Percentiles rank a stretch among this genome's conserved stretches.
phyloP scores from a whole-genome alignment of 2,329 filamentous ascomycete genomes.

The Colletotrichum tabaci region DNA sequence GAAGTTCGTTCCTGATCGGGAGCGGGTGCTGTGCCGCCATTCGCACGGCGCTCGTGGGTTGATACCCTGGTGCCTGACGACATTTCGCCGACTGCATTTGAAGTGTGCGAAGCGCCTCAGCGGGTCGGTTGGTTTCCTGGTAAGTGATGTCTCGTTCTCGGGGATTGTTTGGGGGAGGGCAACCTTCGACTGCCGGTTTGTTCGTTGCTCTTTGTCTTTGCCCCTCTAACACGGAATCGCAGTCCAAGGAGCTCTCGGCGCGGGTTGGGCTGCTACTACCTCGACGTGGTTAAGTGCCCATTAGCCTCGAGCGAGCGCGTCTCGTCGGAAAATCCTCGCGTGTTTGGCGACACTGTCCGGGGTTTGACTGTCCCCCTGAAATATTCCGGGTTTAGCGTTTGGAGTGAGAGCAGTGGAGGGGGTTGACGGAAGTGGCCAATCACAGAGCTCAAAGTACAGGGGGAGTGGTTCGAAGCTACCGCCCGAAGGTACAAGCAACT shows the following conservation, averaged over 20 bases:
- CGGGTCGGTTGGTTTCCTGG: background rate
- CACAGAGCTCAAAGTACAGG: constrained; percentile 32
- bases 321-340: constrained; percentile 43
- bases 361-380: constrained; percentile 26
- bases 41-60: constrained; percentile 59
- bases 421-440: constrained; percentile 12
- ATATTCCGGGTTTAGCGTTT: constrained; percentile 36
- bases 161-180: background rate
- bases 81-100: constrained; percentile 59
- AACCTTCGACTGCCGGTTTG: background rate
- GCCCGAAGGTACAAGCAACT: background rate
- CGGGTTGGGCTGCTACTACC: constrained; percentile 20
- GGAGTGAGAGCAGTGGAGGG: constrained; percentile 18
- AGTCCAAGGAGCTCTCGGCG: constrained; percentile 11
- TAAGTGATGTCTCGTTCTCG: background rate
- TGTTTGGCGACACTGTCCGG: constrained; percentile 25
- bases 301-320: constrained; percentile 34
- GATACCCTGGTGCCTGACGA: constrained; percentile 60
- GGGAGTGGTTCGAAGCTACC: background rate
- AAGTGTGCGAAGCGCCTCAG: constrained; percentile 10
- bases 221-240: constrained; percentile 33
- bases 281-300: constrained; percentile 34
- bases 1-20: constrained; percentile 51
- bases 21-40: constrained; percentile 47
- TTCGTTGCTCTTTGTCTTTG: constrained; percentile 19